phyloP scores from a whole-genome alignment of 148 eudicot genomes.

The Tetragonia tetragonoides region DNA sequence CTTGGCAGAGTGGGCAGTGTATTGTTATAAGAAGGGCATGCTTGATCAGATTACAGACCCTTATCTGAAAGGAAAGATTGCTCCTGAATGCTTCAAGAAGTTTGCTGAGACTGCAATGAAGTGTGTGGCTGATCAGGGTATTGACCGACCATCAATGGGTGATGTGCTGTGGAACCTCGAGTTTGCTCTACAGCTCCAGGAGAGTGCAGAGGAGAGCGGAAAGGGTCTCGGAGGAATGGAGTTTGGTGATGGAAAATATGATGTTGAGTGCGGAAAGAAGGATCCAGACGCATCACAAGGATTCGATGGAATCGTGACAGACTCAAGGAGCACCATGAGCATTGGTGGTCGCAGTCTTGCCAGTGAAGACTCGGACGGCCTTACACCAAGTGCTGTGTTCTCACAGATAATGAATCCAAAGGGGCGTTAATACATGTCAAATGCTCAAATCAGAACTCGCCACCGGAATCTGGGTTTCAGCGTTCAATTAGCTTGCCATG shows the following conservation, averaged over 20 bases:
- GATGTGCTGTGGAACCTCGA: constrained; percentile 97
- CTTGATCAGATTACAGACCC: constrained; percentile 84
- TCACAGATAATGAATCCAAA: constrained; percentile 96
- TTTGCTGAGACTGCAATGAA: constrained; percentile 90
- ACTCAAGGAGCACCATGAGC: constrained; percentile 85
- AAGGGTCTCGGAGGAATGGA: constrained; percentile 56
- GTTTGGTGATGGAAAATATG: constrained; percentile 44
- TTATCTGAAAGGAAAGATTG: constrained; percentile 75
- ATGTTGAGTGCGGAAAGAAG: constrained; percentile 52
- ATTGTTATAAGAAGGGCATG: constrained; percentile 78
- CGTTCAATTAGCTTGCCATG: not conserved
- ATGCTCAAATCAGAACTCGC: not conserved
- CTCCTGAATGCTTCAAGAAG: constrained; percentile 88
- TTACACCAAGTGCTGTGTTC: constrained; percentile 90
- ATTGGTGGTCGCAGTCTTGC: constrained; percentile 83
- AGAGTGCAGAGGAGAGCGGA: constrained; percentile 73
- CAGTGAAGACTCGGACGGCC: constrained; percentile 84
- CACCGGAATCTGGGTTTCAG: constrained; percentile 2
- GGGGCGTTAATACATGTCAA: constrained; percentile 55
- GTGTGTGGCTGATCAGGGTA: constrained; percentile 90
- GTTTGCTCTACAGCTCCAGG: constrained; percentile 91
- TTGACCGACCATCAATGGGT: constrained; percentile 94
- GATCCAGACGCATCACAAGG: constrained; percentile 43
- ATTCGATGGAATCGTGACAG: constrained; percentile 56
- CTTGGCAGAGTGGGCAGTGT: constrained; percentile 89